Percentiles rank a stretch among this genome's conserved stretches.
Evolutionary conservation across 352 stramenopile genomes (phyloP).

Genomic region (Globisporangium canariense): DNA sequence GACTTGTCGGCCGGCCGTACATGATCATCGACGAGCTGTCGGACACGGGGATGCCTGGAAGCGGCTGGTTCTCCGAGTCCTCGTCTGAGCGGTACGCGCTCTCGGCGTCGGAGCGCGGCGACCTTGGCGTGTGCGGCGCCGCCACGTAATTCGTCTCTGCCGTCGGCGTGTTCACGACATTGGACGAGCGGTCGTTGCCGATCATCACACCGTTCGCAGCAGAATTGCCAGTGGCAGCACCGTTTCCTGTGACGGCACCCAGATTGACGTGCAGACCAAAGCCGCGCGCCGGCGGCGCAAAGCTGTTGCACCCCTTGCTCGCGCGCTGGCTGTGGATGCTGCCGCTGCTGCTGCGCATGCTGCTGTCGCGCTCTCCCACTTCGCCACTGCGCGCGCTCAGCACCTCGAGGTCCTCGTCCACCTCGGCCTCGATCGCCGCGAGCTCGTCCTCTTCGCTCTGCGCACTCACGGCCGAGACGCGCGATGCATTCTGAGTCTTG

Average conservation of each 20-base stretch:
- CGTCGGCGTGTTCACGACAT: slow-evolving; percentile 27
- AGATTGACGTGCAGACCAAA: slow-evolving; percentile 69
- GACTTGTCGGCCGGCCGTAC: slow-evolving; percentile 43
- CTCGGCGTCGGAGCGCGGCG: slow-evolving; percentile 49
- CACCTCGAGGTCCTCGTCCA: slow-evolving; percentile 78
- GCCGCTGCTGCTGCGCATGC: slow-evolving; percentile 14
- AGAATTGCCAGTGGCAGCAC: neutral
- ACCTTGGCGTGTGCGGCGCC: slow-evolving; percentile 46
- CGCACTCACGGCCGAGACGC: slow-evolving; percentile 44
- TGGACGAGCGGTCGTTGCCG: slow-evolving; percentile 1
- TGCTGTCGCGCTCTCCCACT: slow-evolving; percentile 39
- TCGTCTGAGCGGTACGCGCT: slow-evolving; percentile 67
- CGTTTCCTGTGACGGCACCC: slow-evolving; percentile 10
- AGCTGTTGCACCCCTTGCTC: slow-evolving; percentile 24
- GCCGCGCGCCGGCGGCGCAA: slow-evolving; percentile 28
- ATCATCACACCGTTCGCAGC: neutral
- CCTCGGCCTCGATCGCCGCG: slow-evolving; percentile 68
- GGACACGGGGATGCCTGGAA: slow-evolving; percentile 32
- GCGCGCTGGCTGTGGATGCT: slow-evolving; percentile 15
- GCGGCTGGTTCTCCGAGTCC: slow-evolving; percentile 37
- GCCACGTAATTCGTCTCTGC: slow-evolving; percentile 47
- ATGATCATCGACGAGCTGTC: slow-evolving; percentile 60
- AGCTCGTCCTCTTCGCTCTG: slow-evolving; percentile 65
- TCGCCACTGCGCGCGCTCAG: slow-evolving; percentile 69
- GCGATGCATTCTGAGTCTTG: slow-evolving; percentile 52